phyloP scores from a whole-genome alignment of 129 eudicot species.

The Kitagawia praeruptora region DNA sequence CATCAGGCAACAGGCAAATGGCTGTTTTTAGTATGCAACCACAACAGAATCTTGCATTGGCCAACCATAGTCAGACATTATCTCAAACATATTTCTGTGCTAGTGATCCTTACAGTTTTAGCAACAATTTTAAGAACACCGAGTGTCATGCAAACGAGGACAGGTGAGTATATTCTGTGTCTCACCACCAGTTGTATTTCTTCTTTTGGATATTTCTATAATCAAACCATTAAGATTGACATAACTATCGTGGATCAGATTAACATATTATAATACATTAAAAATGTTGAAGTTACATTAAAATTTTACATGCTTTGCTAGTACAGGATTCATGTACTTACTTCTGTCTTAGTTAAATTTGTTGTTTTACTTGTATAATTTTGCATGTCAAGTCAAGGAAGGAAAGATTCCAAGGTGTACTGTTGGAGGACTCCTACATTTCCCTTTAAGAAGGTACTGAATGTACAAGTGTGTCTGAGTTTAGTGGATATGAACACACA shows the following conservation, averaged over 20 bases:
- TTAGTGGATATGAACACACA: neutral
- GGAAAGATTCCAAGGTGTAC: constrained; percentile 43
- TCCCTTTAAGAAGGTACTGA: constrained; percentile 62
- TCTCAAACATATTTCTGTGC: constrained; percentile 32
- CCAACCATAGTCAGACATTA: constrained; percentile 27
- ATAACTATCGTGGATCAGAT: neutral
- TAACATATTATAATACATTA: neutral
- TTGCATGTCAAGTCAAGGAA: constrained; percentile 21
- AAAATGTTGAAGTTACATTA: neutral
- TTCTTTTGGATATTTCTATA: neutral
- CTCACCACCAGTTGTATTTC: neutral
- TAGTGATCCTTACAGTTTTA: constrained; percentile 22
- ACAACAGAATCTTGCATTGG: constrained; percentile 26
- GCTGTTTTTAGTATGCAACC: constrained; percentile 17
- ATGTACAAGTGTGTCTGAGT: neutral
- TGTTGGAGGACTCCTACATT: constrained; percentile 69
- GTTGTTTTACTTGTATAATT: neutral
- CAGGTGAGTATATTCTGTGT: constrained; percentile 19
- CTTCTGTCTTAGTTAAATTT: neutral
- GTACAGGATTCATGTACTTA: neutral
- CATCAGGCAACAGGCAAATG: constrained; percentile 29
- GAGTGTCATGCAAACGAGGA: constrained; percentile 28
- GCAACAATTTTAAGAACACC: constrained; percentile 27
- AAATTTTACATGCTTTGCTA: neutral
- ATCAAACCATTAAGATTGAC: neutral